Evolutionary conservation across 2,329 filamentous ascomycete species (phyloP).

Genomic region (Colletotrichum sansevieriae): DNA sequence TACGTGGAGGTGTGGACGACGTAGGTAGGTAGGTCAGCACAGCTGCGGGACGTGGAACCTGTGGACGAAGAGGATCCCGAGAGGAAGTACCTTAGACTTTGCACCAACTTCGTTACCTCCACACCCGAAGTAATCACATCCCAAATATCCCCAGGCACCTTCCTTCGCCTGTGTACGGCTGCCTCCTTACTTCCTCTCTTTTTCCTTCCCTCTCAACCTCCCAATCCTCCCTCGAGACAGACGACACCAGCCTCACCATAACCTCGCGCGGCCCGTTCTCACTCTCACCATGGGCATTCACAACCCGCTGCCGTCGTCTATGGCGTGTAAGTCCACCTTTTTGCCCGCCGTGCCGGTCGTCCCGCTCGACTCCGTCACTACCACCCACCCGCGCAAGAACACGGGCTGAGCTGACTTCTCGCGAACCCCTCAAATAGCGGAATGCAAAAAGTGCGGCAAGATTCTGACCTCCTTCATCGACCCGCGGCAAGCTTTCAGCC

Average conservation of each 20-base stretch:
- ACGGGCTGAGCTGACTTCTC: conserved; percentile 30
- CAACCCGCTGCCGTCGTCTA: conserved; percentile 75
- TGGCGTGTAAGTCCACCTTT: conserved; percentile 71
- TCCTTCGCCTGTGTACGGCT: conserved; percentile 6
- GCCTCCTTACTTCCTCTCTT: conserved; percentile 1
- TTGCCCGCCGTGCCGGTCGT: conserved; percentile 28
- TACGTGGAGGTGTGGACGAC: conserved; percentile 36
- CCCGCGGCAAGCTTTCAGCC: conserved; percentile 91
- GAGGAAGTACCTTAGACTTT: conserved; percentile 2
- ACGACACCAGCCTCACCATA: neutral
- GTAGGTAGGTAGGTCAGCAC: conserved; percentile 1
- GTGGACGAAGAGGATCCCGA: conserved; percentile 20
- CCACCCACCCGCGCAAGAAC: conserved; percentile 2
- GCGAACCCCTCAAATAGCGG: conserved; percentile 69
- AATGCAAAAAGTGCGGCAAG: conserved; percentile 97
- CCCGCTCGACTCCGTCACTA: conserved; percentile 42
- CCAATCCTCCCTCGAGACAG: conserved; percentile 18
- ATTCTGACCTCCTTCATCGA: conserved; percentile 96
- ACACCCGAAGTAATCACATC: conserved; percentile 22
- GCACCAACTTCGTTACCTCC: conserved; percentile 1
- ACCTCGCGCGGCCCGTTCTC: conserved; percentile 17
- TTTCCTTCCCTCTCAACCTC: conserved; percentile 6
- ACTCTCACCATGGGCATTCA: conserved; percentile 69
- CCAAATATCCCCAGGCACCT: conserved; percentile 27
- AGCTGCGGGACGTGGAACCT: conserved; percentile 18